Evolutionary conservation across 805 yeast genomes (phyloP).

Genomic region (Metschnikowia similis): DNA sequence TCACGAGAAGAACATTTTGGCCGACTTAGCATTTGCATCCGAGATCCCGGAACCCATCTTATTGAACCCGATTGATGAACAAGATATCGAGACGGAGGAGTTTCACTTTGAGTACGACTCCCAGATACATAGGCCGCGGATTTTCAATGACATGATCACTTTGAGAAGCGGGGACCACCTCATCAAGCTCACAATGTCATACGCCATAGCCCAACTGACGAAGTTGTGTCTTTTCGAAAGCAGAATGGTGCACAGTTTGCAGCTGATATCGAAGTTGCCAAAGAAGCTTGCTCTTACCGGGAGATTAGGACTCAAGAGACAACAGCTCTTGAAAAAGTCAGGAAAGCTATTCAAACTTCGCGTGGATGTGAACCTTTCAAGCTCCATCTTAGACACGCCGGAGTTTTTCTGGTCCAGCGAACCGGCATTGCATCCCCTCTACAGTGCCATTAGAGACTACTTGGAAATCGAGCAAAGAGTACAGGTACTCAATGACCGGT

Average conservation of each 20-base stretch:
- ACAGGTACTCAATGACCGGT: conserved; percentile 86
- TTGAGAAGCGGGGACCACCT: conserved; percentile 87
- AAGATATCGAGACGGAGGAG: conserved; percentile 90
- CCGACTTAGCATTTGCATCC: conserved; percentile 77
- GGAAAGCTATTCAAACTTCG: conserved; percentile 87
- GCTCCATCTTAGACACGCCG: conserved; percentile 90
- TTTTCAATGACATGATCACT: conserved; percentile 92
- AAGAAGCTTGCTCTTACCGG: conserved; percentile 89
- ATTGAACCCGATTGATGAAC: conserved; percentile 73
- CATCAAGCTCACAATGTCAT: conserved; percentile 88
- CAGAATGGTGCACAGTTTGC: conserved; percentile 77
- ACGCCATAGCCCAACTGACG: conserved; percentile 95
- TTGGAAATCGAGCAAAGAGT: conserved; percentile 93
- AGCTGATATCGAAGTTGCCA: conserved; percentile 84
- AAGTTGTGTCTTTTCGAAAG: conserved; percentile 89
- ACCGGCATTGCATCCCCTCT: conserved; percentile 91
- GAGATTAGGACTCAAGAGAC: conserved; percentile 74
- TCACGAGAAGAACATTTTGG: conserved; percentile 90
- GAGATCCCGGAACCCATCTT: conserved; percentile 46
- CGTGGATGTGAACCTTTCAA: conserved; percentile 88
- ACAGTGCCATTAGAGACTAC: conserved; percentile 84
- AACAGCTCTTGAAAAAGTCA: conserved; percentile 79
- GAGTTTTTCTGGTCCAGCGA: conserved; percentile 94
- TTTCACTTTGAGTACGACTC: conserved; percentile 70
- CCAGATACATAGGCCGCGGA: conserved; percentile 61